phyloP scores from a whole-genome alignment of 208 protist genomes.

The Leishmania mexicana region DNA sequence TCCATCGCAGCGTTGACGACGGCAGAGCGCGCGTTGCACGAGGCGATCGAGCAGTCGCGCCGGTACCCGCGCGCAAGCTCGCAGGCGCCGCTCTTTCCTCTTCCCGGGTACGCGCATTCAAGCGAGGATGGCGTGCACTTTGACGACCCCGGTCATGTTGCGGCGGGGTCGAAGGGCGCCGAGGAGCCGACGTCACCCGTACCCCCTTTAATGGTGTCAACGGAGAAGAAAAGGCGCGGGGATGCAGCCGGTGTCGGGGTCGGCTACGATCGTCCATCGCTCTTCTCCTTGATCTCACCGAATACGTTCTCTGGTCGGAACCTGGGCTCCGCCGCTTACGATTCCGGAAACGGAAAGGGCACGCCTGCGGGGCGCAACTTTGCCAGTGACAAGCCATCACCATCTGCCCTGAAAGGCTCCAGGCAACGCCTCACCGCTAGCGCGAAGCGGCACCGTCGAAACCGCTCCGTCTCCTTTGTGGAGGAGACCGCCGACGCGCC shows the following conservation, averaged over 20 bases:
- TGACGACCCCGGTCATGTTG: not conserved
- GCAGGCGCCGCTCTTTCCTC: constrained; percentile 11
- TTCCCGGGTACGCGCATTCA: constrained; percentile 18
- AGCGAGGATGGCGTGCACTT: constrained; percentile 4
- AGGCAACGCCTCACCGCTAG: not conserved
- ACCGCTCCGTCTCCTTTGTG: constrained; percentile 23
- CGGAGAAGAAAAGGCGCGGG: not conserved
- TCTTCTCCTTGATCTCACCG: constrained; percentile 26
- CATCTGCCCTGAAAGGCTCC: constrained; percentile 18
- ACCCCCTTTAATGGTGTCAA: not conserved
- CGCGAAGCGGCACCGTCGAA: constrained; percentile 7
- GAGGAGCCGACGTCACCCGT: not conserved
- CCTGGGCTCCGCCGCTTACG: not conserved
- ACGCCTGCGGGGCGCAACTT: not conserved
- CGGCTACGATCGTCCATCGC: constrained; percentile 1
- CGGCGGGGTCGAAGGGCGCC: not conserved
- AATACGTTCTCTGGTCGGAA: constrained; percentile 20
- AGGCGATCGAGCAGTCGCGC: constrained; percentile 9
- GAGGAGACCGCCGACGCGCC: not conserved
- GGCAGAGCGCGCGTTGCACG: constrained; percentile 25
- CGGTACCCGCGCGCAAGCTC: not conserved
- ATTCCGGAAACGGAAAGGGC: not conserved
- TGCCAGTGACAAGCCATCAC: not conserved
- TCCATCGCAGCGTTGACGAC: constrained; percentile 10
- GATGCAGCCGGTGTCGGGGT: not conserved